phyloP scores from a whole-genome alignment of 768 basidiomycete species.

The Saitozyma podzolica region DNA sequence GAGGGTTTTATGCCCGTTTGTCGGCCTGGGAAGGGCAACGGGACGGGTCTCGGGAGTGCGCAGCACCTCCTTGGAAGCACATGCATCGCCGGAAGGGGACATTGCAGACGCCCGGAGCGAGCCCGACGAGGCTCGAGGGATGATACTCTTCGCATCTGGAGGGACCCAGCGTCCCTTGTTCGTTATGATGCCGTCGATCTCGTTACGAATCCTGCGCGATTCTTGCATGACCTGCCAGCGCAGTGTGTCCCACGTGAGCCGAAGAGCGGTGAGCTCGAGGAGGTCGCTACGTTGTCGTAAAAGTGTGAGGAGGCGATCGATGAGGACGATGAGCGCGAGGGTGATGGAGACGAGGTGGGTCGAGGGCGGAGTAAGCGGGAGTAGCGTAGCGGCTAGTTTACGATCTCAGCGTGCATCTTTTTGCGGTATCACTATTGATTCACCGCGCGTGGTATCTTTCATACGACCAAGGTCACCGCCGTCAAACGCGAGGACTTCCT shows the following conservation, averaged over 20 bases:
- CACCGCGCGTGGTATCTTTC: constrained; percentile 43
- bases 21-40: too few species aligned
- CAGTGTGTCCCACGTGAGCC: constrained; percentile 35
- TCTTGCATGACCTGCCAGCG: constrained; percentile 28
- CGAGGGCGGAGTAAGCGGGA: constrained; percentile 41
- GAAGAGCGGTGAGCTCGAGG: constrained; percentile 18
- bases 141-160: too few species aligned
- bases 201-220: not conserved
- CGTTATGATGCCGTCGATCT: too few species aligned
- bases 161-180: too few species aligned
- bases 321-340: constrained; percentile 32
- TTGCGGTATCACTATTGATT: not conserved
- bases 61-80: too few species aligned
- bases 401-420: constrained; percentile 4
- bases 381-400: constrained; percentile 26
- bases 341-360: constrained; percentile 43
- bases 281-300: constrained; percentile 25
- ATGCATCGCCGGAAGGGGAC: not conserved
- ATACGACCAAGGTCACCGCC: constrained; percentile 43
- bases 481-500: constrained; percentile 41
- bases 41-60: too few species aligned
- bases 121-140: too few species aligned
- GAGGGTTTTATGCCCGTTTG: too few species aligned
- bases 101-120: not conserved
- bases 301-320: constrained; percentile 26